Evolutionary conservation across 129 eudicot genomes (phyloP), one percentile per base, ranked within the genome.

Genomic region (Lactuca sativa): DNA sequence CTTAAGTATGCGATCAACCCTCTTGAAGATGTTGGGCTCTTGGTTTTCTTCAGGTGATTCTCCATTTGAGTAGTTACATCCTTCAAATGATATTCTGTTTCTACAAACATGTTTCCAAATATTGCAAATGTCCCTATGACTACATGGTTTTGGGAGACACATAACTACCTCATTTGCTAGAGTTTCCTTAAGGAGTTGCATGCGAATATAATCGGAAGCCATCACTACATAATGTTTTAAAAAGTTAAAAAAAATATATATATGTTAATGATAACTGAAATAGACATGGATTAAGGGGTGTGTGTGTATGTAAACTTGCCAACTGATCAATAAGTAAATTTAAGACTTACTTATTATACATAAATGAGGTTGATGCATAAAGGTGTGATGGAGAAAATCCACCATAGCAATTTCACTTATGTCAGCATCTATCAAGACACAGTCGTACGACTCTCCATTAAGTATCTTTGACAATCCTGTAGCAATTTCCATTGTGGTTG

Each of bases 381-480:
- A 49, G 52, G 41, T 17, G 6, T 17, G 13, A 11, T 15, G 56
- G 55, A 75, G 44, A 68, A 75, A 67, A 37, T 34, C 43, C 4
- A 51, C 62, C 31, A 75, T 43, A 60, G 59, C 62, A 44, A 36
- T 4, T 17, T 75, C 74, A 11, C 33, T 9, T 7, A 7, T 60
- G 30, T 75, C 69, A 21, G 67, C 74, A 52, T 75, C 69, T 17
- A 75, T 25, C 62, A 75, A 21, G 36, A 75, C 69, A 37, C 63
- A 51, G 40, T 75, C 68, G 1, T 47, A 75, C 13, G n/a, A 6
- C 10, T 53, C 8, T 47, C 57, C 74, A 4, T 10, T 52, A 0
- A 21, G 30, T 59, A 75, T 67, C 74, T 58, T 67, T 5, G 69
- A 75, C 21, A 75, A 49, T 75, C 69, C 74, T 3, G 52, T 58